phyloP scores from a whole-genome alignment of 129 eudicot species.

The Arctium lappa region DNA sequence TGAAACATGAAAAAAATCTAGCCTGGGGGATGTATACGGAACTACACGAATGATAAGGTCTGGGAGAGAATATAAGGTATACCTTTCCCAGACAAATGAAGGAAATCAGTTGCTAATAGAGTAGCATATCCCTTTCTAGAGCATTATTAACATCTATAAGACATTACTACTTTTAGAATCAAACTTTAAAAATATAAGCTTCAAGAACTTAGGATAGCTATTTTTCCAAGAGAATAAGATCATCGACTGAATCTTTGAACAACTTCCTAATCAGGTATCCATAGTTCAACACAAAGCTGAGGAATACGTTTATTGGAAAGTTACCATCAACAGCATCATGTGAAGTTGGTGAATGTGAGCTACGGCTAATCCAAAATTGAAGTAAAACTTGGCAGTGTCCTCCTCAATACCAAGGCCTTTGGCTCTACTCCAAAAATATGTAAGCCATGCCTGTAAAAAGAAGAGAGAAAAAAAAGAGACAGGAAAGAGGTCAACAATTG shows the following conservation, averaged over 20 bases:
- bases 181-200: background rate
- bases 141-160: background rate
- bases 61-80: too few species aligned
- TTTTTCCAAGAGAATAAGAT: background rate
- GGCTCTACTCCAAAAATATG: conserved; percentile 93
- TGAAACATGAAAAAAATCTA: too few species aligned
- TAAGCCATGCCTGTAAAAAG: conserved; percentile 82
- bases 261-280: background rate
- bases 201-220: conserved; percentile 3
- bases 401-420: conserved; percentile 71
- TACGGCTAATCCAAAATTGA: conserved; percentile 82
- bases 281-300: background rate
- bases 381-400: conserved; percentile 72
- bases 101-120: too few species aligned
- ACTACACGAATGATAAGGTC: too few species aligned
- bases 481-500: background rate
- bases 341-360: conserved; percentile 84
- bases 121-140: too few species aligned
- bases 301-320: background rate
- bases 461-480: background rate
- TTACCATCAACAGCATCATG: conserved; percentile 95
- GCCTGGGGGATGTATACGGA: too few species aligned
- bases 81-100: too few species aligned
- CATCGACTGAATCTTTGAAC: background rate
- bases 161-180: background rate